These are phyloP conservation scores for Pseudoperonospora humuli DNA, from an alignment of 352 stramenopile genomes.

Conservation along the genomic window DNA sequence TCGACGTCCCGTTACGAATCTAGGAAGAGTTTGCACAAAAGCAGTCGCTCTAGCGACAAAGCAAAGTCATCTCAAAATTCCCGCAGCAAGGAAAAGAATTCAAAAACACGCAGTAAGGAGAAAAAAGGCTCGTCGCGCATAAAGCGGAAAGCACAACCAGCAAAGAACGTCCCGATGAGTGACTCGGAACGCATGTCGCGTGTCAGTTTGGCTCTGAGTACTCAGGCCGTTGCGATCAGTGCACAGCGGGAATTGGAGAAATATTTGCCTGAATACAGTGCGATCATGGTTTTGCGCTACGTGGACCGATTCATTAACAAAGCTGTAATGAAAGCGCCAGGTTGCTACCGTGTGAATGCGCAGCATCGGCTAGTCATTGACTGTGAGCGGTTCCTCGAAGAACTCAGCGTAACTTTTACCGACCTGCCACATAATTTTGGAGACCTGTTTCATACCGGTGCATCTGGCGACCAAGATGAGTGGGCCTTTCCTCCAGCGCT, in stretches of 20 bases:
- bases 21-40: slow-evolving; percentile 12
- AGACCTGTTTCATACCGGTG: slow-evolving; percentile 34
- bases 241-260: slow-evolving; percentile 63
- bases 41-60: slow-evolving; percentile 16
- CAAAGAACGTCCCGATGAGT: slow-evolving; percentile 32
- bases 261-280: slow-evolving; percentile 63
- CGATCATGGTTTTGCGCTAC: slow-evolving; percentile 77
- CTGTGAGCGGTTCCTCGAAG: slow-evolving; percentile 51
- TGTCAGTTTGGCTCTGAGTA: slow-evolving; percentile 51
- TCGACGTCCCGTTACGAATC: slow-evolving; percentile 19
- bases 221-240: slow-evolving; percentile 57
- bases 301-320: slow-evolving; percentile 76
- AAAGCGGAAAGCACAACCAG: slow-evolving; percentile 31
- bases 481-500: slow-evolving; percentile 53
- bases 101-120: slow-evolving; percentile 8
- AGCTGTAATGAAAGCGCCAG: slow-evolving; percentile 53
- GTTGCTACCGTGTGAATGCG: slow-evolving; percentile 55
- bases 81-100: slow-evolving; percentile 9
- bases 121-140: slow-evolving; percentile 17
- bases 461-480: slow-evolving; percentile 27
- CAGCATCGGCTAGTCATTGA: slow-evolving; percentile 56
- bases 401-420: slow-evolving; percentile 56
- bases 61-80: slow-evolving; percentile 20
- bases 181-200: slow-evolving; percentile 48
- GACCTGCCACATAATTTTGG: slow-evolving; percentile 51